Percentiles rank a stretch among this genome's conserved stretches.
Conservation (phyloP, 2,329 filamentous ascomycete species). For the Cladosporium velox region DNA sequence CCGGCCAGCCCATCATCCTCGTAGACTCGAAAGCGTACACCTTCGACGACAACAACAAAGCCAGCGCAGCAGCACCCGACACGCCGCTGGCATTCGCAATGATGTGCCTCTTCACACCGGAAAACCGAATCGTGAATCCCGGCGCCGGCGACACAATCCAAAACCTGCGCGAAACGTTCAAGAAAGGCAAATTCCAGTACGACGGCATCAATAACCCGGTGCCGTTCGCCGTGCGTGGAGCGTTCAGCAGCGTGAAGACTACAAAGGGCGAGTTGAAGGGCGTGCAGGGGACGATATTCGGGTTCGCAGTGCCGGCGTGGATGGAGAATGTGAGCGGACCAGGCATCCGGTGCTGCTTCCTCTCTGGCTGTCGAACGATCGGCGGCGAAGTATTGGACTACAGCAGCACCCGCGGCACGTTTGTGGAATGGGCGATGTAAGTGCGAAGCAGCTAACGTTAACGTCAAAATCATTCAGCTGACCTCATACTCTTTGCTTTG, state of each 20-base stretch:
- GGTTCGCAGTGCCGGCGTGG: slow-evolving; percentile 16
- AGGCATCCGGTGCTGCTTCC: slow-evolving; percentile 11
- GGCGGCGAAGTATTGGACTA: slow-evolving; percentile 16
- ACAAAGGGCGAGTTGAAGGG: slow-evolving; percentile 4
- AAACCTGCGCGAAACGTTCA: slow-evolving; percentile 11
- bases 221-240: slow-evolving; percentile 13
- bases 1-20: neutral
- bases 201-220: slow-evolving; percentile 8
- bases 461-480: neutral
- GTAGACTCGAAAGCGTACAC: slow-evolving; percentile 3
- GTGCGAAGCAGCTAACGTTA: neutral
- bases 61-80: neutral
- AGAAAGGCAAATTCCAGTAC: slow-evolving; percentile 1
- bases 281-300: slow-evolving; percentile 17
- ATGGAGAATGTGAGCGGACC: slow-evolving; percentile 10
- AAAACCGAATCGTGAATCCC: slow-evolving; percentile 7
- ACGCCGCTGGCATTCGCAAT: slow-evolving; percentile 14
- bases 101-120: slow-evolving; percentile 12
- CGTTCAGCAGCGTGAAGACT: slow-evolving; percentile 10
- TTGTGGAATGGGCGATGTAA: slow-evolving; percentile 14
- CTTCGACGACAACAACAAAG: neutral
- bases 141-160: neutral
- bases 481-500: neutral
- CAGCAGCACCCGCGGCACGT: slow-evolving; percentile 6
- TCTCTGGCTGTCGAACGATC: neutral